Evolutionary conservation across 495 filamentous ascomycete species (phyloP).

Genomic region (Penicilliopsis zonata): DNA sequence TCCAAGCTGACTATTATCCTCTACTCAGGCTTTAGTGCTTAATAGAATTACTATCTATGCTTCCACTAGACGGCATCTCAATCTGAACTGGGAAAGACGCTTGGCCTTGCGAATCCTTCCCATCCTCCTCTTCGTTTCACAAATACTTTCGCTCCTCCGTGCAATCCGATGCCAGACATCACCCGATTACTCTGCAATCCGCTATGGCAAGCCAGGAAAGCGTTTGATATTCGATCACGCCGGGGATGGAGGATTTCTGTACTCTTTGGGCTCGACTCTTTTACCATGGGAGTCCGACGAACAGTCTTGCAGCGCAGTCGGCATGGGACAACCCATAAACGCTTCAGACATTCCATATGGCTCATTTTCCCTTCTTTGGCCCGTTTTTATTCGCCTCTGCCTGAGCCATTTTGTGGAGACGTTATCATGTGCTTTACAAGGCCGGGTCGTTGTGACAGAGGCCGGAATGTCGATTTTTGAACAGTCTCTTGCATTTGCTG

Average conservation of each 20-base stretch:
- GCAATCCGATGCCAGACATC: conserved; percentile 90
- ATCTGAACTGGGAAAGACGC: conserved; percentile 58
- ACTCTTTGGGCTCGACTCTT: conserved; percentile 53
- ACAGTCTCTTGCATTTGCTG: conserved; percentile 90
- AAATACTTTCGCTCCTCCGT: conserved; percentile 58
- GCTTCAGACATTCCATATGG: conserved; percentile 44
- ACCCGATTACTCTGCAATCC: conserved; percentile 55
- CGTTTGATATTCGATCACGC: conserved; percentile 60
- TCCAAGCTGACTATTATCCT: background rate
- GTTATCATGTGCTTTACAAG: conserved; percentile 77
- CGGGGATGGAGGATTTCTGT: conserved; percentile 54
- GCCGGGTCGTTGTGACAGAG: conserved; percentile 65
- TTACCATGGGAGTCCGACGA: conserved; percentile 56
- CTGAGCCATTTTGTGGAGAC: conserved; percentile 82
- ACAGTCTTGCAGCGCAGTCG: conserved; percentile 56
- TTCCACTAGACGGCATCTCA: conserved; percentile 65
- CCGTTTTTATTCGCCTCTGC: conserved; percentile 71
- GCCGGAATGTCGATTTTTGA: conserved; percentile 96
- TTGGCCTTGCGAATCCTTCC: conserved; percentile 62
- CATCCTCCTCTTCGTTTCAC: conserved; percentile 59
- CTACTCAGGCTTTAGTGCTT: conserved; percentile 56
- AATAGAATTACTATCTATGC: conserved; percentile 92
- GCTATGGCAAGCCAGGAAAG: conserved; percentile 60
- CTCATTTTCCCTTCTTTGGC: conserved; percentile 78
- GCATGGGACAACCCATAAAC: conserved; percentile 47